Evolutionary conservation across 2,329 filamentous ascomycete species (phyloP).

Genomic region (Stromatinia cepivora): DNA sequence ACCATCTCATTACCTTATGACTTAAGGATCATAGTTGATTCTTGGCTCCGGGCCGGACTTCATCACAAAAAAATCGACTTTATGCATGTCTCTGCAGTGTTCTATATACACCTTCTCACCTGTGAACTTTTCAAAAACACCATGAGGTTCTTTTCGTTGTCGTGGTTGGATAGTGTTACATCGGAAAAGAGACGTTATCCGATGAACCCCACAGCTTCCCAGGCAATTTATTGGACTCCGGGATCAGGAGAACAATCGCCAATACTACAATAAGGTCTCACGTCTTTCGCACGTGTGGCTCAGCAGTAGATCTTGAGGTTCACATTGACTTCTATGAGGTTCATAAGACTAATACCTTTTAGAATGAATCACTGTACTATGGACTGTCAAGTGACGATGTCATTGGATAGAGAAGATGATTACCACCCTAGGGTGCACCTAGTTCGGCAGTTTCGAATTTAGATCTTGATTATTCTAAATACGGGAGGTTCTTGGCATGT

Average conservation of each 20-base stretch:
- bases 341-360: not conserved
- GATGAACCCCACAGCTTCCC: conserved; percentile 1
- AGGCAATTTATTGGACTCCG: not conserved
- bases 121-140: not conserved
- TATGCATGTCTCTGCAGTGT: conserved; percentile 7
- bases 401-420: not conserved
- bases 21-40: not conserved
- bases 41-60: not conserved
- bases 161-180: conserved; percentile 19
- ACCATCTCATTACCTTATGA: not conserved
- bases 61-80: not conserved
- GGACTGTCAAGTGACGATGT: conserved; percentile 18
- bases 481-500: conserved; percentile 7
- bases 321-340: not conserved
- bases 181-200: conserved; percentile 12
- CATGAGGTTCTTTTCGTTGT: conserved; percentile 11
- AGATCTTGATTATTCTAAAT: not conserved
- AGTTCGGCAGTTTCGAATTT: conserved; percentile 1
- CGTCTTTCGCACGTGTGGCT: conserved; percentile 21
- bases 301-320: not conserved
- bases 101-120: not conserved
- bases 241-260: conserved; percentile 8
- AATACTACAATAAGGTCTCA: conserved; percentile 20
- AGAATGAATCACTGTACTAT: conserved; percentile 10
- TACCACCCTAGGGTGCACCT: not conserved